Conservation (phyloP, 75 land plant genomes). For the Isoetes taiwanensis region DNA sequence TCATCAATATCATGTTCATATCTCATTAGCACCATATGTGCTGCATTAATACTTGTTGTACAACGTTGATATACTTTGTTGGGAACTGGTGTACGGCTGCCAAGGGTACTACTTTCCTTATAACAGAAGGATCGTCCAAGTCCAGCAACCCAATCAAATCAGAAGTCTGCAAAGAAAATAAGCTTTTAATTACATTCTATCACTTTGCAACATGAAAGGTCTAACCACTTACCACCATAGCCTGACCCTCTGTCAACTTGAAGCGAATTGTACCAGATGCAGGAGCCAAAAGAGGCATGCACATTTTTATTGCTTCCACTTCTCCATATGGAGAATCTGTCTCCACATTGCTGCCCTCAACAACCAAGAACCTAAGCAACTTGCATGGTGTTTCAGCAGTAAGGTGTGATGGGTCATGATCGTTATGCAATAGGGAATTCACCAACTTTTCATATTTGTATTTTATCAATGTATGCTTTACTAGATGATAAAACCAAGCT, state of each 20-base stretch:
- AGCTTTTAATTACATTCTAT: neutral
- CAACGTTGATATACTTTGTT: slow-evolving; percentile 93
- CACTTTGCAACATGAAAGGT: neutral
- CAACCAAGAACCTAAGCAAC: slow-evolving; percentile 61
- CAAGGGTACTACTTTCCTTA: slow-evolving; percentile 93
- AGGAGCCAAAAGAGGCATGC: slow-evolving; percentile 51
- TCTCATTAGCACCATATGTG: slow-evolving; percentile 85
- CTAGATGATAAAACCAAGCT: too few species aligned
- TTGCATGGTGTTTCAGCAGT: slow-evolving; percentile 98
- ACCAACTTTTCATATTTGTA: too few species aligned
- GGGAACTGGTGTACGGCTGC: slow-evolving; percentile 84
- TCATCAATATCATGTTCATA: slow-evolving; percentile 85
- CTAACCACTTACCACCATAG: slow-evolving; percentile 66
- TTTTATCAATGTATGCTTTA: neutral
- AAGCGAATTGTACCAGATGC: slow-evolving; percentile 81
- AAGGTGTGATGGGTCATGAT: slow-evolving; percentile 93
- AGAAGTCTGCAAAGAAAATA: slow-evolving; percentile 87
- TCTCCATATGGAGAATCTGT: slow-evolving; percentile 92
- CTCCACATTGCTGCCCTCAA: slow-evolving; percentile 72
- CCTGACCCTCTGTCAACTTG: slow-evolving; percentile 82
- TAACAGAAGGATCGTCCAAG: slow-evolving; percentile 94
- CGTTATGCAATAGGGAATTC: slow-evolving; percentile 70
- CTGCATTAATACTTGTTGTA: slow-evolving; percentile 71
- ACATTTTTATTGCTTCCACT: slow-evolving; percentile 99
- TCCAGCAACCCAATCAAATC: slow-evolving; percentile 89